phyloP scores from a whole-genome alignment of 2,329 filamentous ascomycete genomes.

The Metarhizium rileyi region DNA sequence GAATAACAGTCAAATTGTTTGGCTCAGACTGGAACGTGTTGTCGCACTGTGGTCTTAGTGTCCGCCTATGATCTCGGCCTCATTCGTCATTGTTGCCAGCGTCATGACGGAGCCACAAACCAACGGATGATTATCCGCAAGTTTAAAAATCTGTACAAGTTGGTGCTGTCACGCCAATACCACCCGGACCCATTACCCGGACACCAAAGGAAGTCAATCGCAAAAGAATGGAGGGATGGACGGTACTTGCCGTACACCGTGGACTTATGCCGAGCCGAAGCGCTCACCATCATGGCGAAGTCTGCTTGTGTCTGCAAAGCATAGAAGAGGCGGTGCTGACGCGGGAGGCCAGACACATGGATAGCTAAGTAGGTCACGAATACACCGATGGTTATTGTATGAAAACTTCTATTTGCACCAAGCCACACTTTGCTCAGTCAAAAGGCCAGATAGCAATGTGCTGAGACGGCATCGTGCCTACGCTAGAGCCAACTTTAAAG shows the following conservation, averaged over 20 bases:
- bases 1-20: neutral
- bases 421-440: neutral
- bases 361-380: neutral
- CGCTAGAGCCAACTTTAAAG: neutral
- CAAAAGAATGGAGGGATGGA: neutral
- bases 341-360: too few species aligned
- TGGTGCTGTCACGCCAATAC: neutral
- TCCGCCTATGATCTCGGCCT: neutral
- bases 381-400: neutral
- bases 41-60: neutral
- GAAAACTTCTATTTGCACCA: neutral
- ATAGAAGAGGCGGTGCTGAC: too few species aligned
- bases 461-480: neutral
- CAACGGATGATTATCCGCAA: neutral
- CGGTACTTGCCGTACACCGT: too few species aligned
- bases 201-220: neutral
- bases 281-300: neutral
- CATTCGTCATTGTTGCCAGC: neutral
- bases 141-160: neutral
- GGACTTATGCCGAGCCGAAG: neutral
- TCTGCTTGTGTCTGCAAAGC: neutral
- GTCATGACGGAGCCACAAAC: neutral
- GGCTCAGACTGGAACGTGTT: neutral
- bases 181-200: neutral
- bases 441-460: too few species aligned